Base-by-base conservation (phyloP, 257 asterid species). In the Gentiana straminea region DNA sequence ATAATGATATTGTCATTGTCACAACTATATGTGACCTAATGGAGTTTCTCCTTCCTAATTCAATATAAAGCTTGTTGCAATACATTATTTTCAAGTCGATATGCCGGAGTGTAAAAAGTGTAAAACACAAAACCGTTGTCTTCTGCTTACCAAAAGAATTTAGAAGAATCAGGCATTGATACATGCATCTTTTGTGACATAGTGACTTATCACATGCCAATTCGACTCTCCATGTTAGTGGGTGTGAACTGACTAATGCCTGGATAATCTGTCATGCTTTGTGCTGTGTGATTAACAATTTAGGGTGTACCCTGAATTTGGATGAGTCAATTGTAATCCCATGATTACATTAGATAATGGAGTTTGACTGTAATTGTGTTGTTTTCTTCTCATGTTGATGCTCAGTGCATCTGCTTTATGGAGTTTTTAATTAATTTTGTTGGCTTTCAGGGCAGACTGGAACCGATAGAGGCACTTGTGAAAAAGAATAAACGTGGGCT, bases 401-500 rank as follows among this genome's bases (percentile, higher is more conserved):
- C 11, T 54, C 37, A 12, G 58, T 10, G 35, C 47, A 10, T 9
- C 4, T 11, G 48, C 13, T 7, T 33, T 37, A 37, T 10, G 9
- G 7, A 41, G 46, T 41, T 7, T 1, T 12, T 7, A 13, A 13
- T n/a, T 35, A 13, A n/a, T 34, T 32, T 2, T 12, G 41, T 41
- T 69, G 60, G 39, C 51, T 68, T 62, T 64, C 89, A 90, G 98
- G 98, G 96, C 64, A 79, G 94, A 68, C 70, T 90, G 79, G 98
- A 90, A 77, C 96, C 95, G 24, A 69, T 90, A 55, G 73, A 81
- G 74, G 75, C 87, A 41, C 55, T 70, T 51, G 35, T 76, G 44
- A 90, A 84, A 82, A 90, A 73, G 67, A 84, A 86, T 50, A 90
- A 84, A 73, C 79, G 84, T 64, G 98, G 96, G 15, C 44, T 90